phyloP scores from a whole-genome alignment of 1,284 basidiomycete genomes.

The Papiliotrema nemorosa region DNA sequence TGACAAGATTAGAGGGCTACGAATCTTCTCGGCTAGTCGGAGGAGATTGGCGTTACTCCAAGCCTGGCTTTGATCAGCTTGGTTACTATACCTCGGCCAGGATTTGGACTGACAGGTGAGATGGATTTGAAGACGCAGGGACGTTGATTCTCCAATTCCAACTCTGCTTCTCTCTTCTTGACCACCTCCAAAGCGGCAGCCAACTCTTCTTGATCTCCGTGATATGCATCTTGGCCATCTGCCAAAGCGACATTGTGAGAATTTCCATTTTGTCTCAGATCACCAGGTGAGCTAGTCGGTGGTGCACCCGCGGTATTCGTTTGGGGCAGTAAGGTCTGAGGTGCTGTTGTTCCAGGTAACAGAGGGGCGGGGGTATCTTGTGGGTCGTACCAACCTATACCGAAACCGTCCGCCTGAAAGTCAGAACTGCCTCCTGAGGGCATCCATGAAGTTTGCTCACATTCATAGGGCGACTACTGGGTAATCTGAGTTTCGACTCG shows the following conservation, averaged over 20 bases:
- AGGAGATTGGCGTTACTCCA: conserved; percentile 92
- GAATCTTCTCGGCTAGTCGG: conserved; percentile 89
- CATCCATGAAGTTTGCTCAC: conserved; percentile 19
- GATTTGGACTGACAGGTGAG: conserved; percentile 63
- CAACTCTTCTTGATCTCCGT: conserved; percentile 14
- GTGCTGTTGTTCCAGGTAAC: neutral
- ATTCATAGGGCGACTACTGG: conserved; percentile 77
- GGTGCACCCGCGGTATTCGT: too few species aligned
- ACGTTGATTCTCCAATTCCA: conserved; percentile 72
- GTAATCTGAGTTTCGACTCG: conserved; percentile 80
- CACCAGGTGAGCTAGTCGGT: neutral
- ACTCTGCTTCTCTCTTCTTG: conserved; percentile 28
- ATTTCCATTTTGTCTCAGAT: neutral
- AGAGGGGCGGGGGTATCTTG: conserved; percentile 9
- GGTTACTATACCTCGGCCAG: neutral
- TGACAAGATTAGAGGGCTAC: conserved; percentile 87
- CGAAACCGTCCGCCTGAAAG: conserved; percentile 80
- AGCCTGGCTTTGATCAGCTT: conserved; percentile 56
- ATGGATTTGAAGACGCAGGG: conserved; percentile 97
- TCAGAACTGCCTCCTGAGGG: conserved; percentile 2
- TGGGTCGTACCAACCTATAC: conserved; percentile 69
- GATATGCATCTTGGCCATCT: neutral
- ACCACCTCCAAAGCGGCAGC: conserved; percentile 22
- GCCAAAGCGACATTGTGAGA: neutral
- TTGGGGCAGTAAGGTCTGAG: neutral